Percentiles rank a stretch among this genome's conserved stretches.
phyloP scores from a whole-genome alignment of 495 filamentous ascomycete genomes.

The Sporormia fimetaria region DNA sequence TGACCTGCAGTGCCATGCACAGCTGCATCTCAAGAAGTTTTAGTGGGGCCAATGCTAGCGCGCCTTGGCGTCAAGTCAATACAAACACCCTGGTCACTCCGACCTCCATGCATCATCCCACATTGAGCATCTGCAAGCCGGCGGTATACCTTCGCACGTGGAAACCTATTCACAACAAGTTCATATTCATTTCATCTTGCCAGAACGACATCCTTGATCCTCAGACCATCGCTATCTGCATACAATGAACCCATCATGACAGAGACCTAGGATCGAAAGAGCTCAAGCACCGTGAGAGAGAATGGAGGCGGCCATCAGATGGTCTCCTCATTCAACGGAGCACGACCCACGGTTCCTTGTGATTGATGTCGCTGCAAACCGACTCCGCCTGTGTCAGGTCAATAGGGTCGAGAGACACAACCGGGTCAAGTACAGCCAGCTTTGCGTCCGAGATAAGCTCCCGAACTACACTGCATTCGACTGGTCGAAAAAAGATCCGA shows the following conservation, averaged over 20 bases:
- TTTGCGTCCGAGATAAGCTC: constrained; percentile 65
- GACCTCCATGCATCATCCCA: too few relatives aligned
- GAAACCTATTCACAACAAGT: too few relatives aligned
- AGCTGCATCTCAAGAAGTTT: background rate
- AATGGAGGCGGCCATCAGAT: constrained; percentile 69
- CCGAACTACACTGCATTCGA: constrained; percentile 87
- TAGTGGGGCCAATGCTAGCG: too few relatives aligned
- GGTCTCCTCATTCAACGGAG: constrained; percentile 67
- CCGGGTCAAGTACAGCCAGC: constrained; percentile 53
- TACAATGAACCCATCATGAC: too few relatives aligned
- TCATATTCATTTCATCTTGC: too few relatives aligned
- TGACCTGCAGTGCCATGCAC: too few relatives aligned
- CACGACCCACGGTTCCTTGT: constrained; percentile 62
- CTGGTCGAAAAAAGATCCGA: constrained; percentile 73
- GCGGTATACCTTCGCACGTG: too few relatives aligned
- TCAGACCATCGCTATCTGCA: too few relatives aligned
- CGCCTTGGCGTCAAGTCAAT: background rate
- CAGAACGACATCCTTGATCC: too few relatives aligned
- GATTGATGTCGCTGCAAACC: constrained; percentile 69
- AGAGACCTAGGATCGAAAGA: background rate
- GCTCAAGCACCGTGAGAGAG: constrained; percentile 4
- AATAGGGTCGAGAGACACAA: constrained; percentile 44
- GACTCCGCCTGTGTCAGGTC: constrained; percentile 68
- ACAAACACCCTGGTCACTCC: too few relatives aligned
- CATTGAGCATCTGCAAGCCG: too few relatives aligned